Base-by-base conservation (phyloP, 164 flowering plant species). In the Vitis cinerea region DNA sequence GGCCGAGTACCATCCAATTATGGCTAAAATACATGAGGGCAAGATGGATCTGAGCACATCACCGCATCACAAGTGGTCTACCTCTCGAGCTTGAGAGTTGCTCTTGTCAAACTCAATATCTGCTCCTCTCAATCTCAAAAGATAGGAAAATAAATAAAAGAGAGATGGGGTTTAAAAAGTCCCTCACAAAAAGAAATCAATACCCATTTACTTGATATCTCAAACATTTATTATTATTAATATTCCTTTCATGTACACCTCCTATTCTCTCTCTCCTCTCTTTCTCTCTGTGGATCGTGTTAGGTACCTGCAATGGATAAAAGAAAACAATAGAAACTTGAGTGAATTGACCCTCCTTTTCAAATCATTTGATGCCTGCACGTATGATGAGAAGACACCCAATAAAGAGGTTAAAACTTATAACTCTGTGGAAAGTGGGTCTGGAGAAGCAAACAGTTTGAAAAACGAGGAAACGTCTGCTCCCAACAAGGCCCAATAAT, bases 331-430 rank as follows among this genome's bases (percentile, higher is more conserved):
- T 50, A 31, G 44, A 57, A 48, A 68, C 17, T 66, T 23, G 55
- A 61, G 55, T 58, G 53, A 61, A n/a, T 51, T 60, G 50, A 60
- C 49, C 50, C 47, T 60, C 12, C n/a, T 60, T 69, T 66, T 61
- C 75, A 72, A 17, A 37, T 66, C 61, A 67, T 73, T 71, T 67
- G 67, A 62, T 73, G 76, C 71, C 29, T 27, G 67, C 71, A 67
- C 63, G 64, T 73, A 62, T 62, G 61, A 61, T 51, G 63, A 50
- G 23, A 71, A 56, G 49, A 14, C 47, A 17, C 19, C 37, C 11
- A 29, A 59, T 16, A 61, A 50, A 30, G 14, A 55, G 23, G 44
- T 37, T 37, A 37, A 37, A 37, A 37, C 44, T 37, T 37, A 8
- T 4, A 9, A 57, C 19, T 10, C 14, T 11, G 44, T 30, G 44